Base-by-base conservation (phyloP, 2,329 filamentous ascomycete species). In the Alternaria arborescens region DNA sequence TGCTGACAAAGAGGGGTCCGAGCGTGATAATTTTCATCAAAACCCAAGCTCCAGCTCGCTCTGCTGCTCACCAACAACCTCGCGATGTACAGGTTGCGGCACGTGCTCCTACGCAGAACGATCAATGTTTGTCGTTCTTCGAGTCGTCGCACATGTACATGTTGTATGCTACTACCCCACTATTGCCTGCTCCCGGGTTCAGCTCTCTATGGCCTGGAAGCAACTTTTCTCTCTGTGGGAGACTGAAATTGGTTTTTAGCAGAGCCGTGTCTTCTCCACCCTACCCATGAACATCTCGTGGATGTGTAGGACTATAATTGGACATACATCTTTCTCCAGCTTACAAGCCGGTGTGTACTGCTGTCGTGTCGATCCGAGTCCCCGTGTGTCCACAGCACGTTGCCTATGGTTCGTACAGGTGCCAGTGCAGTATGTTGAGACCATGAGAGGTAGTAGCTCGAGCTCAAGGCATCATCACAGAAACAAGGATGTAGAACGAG, bases 261-360 rank as follows among this genome's bases (percentile, higher is more conserved):
- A 84, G 81, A 78, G 78, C 82, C 81, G 78, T 81, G 82, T 83
- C 82, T 81, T 79, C 80, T 83, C 82, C 82, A 84, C 82, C 81
- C 81, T 82, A 79, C 78, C 73, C 76, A 75, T 78, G 78, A 72
- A 73, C 68, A 61, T 64, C 66, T 66, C 57, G 64, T 68, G 30
- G 72, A 77, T 75, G 75, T 70, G 77, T 77, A 79, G 81, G 81
- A 83, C 81, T 83, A 81, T 76, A 73, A 78, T 77, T 75, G 70
- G 81, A 82, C 81, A 80, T 77, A 83, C 81, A 83, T 80, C 42
- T 5, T 38, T 38, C 3, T 3, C 34, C 30, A 38, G 20, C n/a
- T 36, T 8, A 43, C 11, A 50, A 8, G 36, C 30, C 24, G 40
- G 30, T 24, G 46, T 24, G 32, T 10, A 1, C 24, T 36, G 46